Evolutionary conservation across 2,329 filamentous ascomycete species (phyloP).

Genomic region (Cryphonectria japonica): DNA sequence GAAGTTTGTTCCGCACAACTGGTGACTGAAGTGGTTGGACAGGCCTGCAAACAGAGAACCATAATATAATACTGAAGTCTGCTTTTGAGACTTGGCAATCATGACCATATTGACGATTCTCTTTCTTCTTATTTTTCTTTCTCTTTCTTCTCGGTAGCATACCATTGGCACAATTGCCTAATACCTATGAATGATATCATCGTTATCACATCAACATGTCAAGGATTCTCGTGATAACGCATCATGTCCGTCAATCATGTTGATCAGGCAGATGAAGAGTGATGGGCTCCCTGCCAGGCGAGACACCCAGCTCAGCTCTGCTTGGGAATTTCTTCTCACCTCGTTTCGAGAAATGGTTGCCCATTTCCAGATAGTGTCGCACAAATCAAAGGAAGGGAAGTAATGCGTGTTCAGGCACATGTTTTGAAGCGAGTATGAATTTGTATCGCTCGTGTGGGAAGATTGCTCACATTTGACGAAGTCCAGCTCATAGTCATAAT

Average conservation of each 20-base stretch:
- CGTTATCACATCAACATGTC: neutral
- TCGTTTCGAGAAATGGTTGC: neutral
- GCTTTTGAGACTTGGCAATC: neutral
- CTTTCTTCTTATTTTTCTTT: too few relatives aligned
- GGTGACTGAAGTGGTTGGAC: neutral
- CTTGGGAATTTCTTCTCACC: neutral
- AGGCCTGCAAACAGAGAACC: neutral
- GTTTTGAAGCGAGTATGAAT: too few relatives aligned
- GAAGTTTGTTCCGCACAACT: neutral
- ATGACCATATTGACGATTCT: neutral
- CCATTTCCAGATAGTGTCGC: neutral
- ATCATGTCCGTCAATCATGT: neutral
- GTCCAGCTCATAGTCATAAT: too few relatives aligned
- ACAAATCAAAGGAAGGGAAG: too few relatives aligned
- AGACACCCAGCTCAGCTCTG: neutral
- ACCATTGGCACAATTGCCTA: conserved; percentile 1
- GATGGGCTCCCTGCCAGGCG: neutral
- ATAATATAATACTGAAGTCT: neutral
- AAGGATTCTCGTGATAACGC: neutral
- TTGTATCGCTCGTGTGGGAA: too few relatives aligned
- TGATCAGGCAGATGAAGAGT: neutral
- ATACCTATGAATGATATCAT: conserved; percentile 10
- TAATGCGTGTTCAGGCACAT: too few relatives aligned
- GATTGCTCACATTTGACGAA: too few relatives aligned
- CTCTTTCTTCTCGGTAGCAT: neutral